Evolutionary conservation across 441 rosid genomes (phyloP).

Genomic region (Biscutella laevigata): DNA sequence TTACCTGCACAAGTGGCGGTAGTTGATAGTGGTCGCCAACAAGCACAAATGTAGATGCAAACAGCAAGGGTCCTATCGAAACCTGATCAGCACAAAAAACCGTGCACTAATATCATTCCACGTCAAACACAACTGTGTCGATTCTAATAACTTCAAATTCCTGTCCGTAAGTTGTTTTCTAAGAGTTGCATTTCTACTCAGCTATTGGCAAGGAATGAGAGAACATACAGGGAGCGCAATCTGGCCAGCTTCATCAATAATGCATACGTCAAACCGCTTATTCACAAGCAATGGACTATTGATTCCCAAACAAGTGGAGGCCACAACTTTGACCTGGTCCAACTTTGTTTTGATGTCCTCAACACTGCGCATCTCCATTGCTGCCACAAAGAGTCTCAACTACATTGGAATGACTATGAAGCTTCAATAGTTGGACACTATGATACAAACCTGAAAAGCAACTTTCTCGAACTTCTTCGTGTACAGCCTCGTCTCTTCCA

Average conservation of each 20-base stretch:
- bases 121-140: neutral
- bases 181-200: neutral
- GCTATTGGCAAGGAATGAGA: slow-evolving; percentile 13
- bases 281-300: slow-evolving; percentile 76
- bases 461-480: slow-evolving; percentile 63
- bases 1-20: slow-evolving; percentile 93
- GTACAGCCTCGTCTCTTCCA: slow-evolving; percentile 86
- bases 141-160: neutral
- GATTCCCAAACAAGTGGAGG: slow-evolving; percentile 85
- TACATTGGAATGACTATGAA: slow-evolving; percentile 15
- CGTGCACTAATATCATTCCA: slow-evolving; percentile 2
- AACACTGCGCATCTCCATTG: slow-evolving; percentile 44
- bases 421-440: slow-evolving; percentile 13
- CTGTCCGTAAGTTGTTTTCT: neutral
- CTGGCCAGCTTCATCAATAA: slow-evolving; percentile 99
- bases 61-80: slow-evolving; percentile 84
- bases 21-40: slow-evolving; percentile 99
- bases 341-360: slow-evolving; percentile 62
- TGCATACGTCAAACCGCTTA: slow-evolving; percentile 87
- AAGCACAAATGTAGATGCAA: slow-evolving; percentile 79
- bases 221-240: slow-evolving; percentile 76
- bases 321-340: slow-evolving; percentile 85
- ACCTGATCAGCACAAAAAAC: slow-evolving; percentile 42
- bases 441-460: slow-evolving; percentile 65
- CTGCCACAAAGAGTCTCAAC: slow-evolving; percentile 36